Base-by-base conservation (phyloP, 116 monocot species). In the Iris pallida region DNA sequence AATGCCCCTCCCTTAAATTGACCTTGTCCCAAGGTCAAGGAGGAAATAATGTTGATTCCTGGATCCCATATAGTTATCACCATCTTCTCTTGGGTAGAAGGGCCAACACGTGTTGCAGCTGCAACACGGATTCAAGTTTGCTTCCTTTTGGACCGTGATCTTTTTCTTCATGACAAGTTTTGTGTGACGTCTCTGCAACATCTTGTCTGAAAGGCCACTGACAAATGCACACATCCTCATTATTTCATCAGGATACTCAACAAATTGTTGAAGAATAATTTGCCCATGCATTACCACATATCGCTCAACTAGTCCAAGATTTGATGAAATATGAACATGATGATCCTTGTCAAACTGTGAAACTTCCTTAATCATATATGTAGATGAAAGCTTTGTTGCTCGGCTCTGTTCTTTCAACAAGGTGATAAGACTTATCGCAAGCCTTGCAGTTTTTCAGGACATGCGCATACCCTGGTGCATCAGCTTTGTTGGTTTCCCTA, bases 241-340 rank as follows among this genome's bases (percentile, higher is more conserved):
- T n/a, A n/a, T n/a, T n/a, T n/a, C n/a, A n/a, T n/a, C n/a, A n/a
- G n/a, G n/a, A n/a, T n/a, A n/a, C n/a, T n/a, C n/a, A n/a, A n/a
- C n/a, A n/a, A n/a, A n/a, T n/a, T n/a, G n/a, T n/a, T n/a, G n/a
- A n/a, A n/a, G n/a, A n/a, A n/a, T n/a, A n/a, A n/a, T n/a, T n/a
- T n/a, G n/a, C n/a, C n/a, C n/a, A n/a, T 94, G 94, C 47, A 94
- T 90, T 18, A 90, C 90, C 60, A 88, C 76, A 45, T 88, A 90
- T 71, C 88, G 78, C 73, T 94, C 94, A n/a, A 94, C 88, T 3
- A 78, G 56, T 57, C 67, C 72, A 58, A 85, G 45, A 68, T 88
- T 90, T 40, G 94, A 83, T 19, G 94, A 94, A 71, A 90, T 88
- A 73, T 79, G 81, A 57, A 83, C 76, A 59, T 85, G 85, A 55